A percentile compares a stretch with the other conserved stretches of the same genome.
Conservation (phyloP, 2,329 filamentous ascomycete genomes). For the Aspergillus sp. region DNA sequence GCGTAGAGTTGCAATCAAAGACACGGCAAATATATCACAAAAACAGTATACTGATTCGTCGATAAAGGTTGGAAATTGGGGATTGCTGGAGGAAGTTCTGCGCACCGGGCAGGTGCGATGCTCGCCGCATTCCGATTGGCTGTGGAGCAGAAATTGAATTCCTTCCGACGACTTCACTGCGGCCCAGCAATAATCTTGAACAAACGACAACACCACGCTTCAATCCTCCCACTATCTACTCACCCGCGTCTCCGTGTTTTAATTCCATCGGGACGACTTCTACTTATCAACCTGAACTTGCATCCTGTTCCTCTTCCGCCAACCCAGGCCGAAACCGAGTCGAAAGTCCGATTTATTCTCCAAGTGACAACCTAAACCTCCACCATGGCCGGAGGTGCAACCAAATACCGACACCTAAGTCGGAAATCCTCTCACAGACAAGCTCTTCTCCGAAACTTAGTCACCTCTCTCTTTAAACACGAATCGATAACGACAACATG, state of each 20-base stretch:
- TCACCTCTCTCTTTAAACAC: slow-evolving; percentile 89
- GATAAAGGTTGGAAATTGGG: not conserved
- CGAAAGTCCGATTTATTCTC: not conserved
- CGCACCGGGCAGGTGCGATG: not conserved
- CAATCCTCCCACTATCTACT: not conserved
- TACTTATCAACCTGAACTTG: not conserved
- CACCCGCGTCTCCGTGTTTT: not conserved
- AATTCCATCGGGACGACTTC: not conserved
- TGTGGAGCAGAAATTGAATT: slow-evolving; percentile 31
- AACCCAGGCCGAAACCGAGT: not conserved
- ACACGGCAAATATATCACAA: not conserved
- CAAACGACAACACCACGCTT: slow-evolving; percentile 1
- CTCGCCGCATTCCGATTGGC: slow-evolving; percentile 36
- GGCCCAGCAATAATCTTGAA: not conserved
- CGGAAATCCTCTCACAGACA: slow-evolving; percentile 84
- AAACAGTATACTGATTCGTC: not conserved
- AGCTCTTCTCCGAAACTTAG: slow-evolving; percentile 90
- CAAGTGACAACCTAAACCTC: not conserved
- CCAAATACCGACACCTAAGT: slow-evolving; percentile 86
- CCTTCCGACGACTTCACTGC: slow-evolving; percentile 22
- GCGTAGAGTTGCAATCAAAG: not conserved
- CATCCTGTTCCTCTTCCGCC: too few species aligned
- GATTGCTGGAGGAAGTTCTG: slow-evolving; percentile 18
- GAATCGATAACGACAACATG: slow-evolving; percentile 95
- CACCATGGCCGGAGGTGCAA: slow-evolving; percentile 77